These are phyloP conservation scores for Agarophyton chilense DNA, from an alignment of 23 red algal species.

Conservation along the genomic window DNA sequence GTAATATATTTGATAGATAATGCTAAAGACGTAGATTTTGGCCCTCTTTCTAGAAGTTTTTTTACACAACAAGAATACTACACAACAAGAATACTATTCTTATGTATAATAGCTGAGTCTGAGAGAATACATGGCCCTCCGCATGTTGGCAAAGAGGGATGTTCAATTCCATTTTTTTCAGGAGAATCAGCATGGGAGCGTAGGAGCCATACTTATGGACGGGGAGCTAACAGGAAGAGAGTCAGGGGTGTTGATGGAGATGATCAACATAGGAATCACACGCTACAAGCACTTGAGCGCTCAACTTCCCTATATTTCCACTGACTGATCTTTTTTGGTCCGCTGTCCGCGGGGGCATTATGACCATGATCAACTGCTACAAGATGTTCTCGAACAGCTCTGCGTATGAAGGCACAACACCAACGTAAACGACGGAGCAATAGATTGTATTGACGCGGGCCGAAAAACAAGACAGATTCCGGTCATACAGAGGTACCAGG, in stretches of 20 bases:
- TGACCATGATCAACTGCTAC: background rate
- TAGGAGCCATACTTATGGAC: background rate
- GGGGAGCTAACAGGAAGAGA: background rate
- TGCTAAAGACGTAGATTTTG: too few relatives aligned
- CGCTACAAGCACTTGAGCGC: background rate
- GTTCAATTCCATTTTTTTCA: background rate
- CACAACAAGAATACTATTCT: too few relatives aligned
- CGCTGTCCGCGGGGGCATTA: background rate
- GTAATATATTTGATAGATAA: too few relatives aligned
- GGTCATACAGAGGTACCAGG: background rate
- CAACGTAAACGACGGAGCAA: too few relatives aligned
- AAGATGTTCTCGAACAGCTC: background rate
- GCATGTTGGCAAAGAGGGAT: background rate
- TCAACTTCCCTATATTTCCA: background rate
- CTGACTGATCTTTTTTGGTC: background rate
- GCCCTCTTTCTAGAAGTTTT: too few relatives aligned
- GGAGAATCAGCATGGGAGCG: background rate
- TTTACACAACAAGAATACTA: too few relatives aligned
- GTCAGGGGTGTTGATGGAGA: conserved; percentile 6
- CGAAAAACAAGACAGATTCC: background rate
- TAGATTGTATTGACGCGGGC: too few relatives aligned
- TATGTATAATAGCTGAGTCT: too few relatives aligned
- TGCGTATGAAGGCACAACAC: background rate
- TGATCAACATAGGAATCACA: background rate
- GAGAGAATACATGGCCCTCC: background rate